Conservation (phyloP, 106 monocot genomes). For the Dendrobium catenatum region DNA sequence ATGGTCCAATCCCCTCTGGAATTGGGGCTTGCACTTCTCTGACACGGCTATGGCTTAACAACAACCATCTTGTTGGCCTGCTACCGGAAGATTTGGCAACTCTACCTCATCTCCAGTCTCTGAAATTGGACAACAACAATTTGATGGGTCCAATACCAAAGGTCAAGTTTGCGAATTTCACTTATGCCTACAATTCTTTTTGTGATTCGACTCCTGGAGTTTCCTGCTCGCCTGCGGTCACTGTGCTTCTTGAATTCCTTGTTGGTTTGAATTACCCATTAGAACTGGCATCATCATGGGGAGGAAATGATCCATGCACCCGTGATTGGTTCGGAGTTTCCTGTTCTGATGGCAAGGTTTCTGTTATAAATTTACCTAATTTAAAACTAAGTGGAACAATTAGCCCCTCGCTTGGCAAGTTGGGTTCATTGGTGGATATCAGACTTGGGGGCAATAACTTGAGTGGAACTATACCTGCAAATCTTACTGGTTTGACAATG, state of each 20-base stretch:
- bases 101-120: slow-evolving; percentile 19
- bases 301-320: slow-evolving; percentile 53
- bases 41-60: slow-evolving; percentile 29
- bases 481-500: slow-evolving; percentile 25
- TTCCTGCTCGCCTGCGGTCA: slow-evolving; percentile 41
- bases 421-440: slow-evolving; percentile 31
- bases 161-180: slow-evolving; percentile 17
- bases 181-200: slow-evolving; percentile 22
- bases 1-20: slow-evolving; percentile 27
- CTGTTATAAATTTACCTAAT: slow-evolving; percentile 34
- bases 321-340: slow-evolving; percentile 37
- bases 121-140: slow-evolving; percentile 34
- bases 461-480: slow-evolving; percentile 32
- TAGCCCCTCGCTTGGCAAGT: slow-evolving; percentile 40
- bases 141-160: slow-evolving; percentile 39
- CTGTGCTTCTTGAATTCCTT: slow-evolving; percentile 36
- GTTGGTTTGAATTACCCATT: slow-evolving; percentile 35
- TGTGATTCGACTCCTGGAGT: slow-evolving; percentile 33
- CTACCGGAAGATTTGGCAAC: slow-evolving; percentile 23
- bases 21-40: slow-evolving; percentile 30
- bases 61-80: slow-evolving; percentile 36
- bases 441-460: slow-evolving; percentile 41
- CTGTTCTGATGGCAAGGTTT: slow-evolving; percentile 23
- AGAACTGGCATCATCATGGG: slow-evolving; percentile 37
- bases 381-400: slow-evolving; percentile 37